Evolutionary conservation across 345 rosid species (phyloP), one percentile per base, ranked within the genome.

Genomic region (Capsella bursapastoris): DNA sequence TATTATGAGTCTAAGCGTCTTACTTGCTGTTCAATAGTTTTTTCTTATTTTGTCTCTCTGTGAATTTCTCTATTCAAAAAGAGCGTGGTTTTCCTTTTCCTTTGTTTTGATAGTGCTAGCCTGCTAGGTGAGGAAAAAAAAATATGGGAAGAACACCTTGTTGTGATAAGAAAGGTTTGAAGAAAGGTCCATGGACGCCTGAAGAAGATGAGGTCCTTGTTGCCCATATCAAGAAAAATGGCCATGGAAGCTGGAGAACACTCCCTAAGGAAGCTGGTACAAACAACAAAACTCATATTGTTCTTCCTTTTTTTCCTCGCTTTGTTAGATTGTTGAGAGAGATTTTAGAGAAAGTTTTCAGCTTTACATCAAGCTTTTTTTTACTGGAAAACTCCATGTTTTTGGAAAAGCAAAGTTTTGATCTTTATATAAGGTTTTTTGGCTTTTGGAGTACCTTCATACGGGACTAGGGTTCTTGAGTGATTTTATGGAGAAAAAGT

Each of bases 131-230:
- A 69, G 56, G 50, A 10, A 15, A 37, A 44, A 93, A 37, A 43
- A 64, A 93, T 22, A 22, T 94, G 98, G 97, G 97, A 44, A 91
- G 95, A 83, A 86, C 88, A 27, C 96, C 97, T 8, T 87, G 93
- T 64, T 91, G 97, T 82, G 96, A 88, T 57, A 87, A 88, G 82
- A 90, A 82, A 45, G 95, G 90, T 38, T 79, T 94, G 71, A 94
- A 91, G 85, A 94, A 90, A 84, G 98, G 98, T 77, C 98, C 97
- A 10, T 94, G 98, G 98, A 87, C 91, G 8, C 83, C 98, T 56
- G 97, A 91, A 71, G 98, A 93, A 86, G 98, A 93, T 73, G 89
- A 88, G 80, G 76, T 86, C 76, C 94, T 94, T 34, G 77, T 89
- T 18, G 81, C 87, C 14, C 84, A 83, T 55, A 94, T 94, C 79